These are phyloP conservation scores for Penicillium sp. DNA, from an alignment of 2,329 filamentous ascomycete genomes.

Conservation along the genomic window DNA sequence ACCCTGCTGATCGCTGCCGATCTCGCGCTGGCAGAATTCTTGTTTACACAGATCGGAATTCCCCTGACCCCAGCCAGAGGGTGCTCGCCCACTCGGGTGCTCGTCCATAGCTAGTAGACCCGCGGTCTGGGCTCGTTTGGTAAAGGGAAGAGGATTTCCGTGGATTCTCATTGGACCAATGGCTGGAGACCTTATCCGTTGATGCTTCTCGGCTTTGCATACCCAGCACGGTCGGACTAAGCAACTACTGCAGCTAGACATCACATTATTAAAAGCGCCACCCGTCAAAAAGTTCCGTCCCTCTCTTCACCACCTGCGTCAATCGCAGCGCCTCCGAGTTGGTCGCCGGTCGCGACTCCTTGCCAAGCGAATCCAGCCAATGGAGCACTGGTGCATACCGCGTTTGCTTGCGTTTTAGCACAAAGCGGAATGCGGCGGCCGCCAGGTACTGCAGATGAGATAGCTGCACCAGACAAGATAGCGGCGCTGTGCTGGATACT, in stretches of 20 bases:
- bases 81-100: conserved; percentile 14
- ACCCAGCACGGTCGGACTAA: no score
- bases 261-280: conserved; percentile 34
- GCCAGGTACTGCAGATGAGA: conserved; percentile 64
- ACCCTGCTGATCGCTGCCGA: background rate
- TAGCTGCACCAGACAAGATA: conserved; percentile 60
- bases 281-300: conserved; percentile 35
- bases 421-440: conserved; percentile 64
- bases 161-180: no score
- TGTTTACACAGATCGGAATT: conserved; percentile 12
- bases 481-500: conserved; percentile 19
- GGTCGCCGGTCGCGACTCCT: conserved; percentile 37
- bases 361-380: conserved; percentile 61
- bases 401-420: conserved; percentile 70
- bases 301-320: conserved; percentile 33
- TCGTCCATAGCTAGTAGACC: conserved; percentile 14
- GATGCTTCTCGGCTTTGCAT: no score
- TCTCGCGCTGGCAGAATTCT: no score
- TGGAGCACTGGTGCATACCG: conserved; percentile 61
- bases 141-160: no score
- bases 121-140: conserved; percentile 10
- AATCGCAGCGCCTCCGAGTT: conserved; percentile 37
- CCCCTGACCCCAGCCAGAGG: conserved; percentile 7
- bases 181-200: no score
- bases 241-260: no score